Evolutionary conservation across 371 early-diverging fungal species (phyloP).

Genomic region (Syncephalastrum racemosum): DNA sequence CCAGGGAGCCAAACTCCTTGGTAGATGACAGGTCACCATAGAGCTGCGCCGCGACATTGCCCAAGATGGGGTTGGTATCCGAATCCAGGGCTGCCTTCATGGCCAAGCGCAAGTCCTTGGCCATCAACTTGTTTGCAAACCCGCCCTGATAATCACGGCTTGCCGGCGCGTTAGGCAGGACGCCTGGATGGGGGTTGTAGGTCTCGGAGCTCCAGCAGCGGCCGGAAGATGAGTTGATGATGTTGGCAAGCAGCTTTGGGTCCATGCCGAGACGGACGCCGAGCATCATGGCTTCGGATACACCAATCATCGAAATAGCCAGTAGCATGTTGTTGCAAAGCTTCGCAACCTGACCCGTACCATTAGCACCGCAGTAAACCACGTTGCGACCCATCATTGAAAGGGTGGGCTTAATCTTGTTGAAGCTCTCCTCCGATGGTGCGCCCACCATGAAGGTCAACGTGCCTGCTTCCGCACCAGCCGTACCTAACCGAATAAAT

Average conservation of each 20-base stretch:
- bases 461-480: constrained; percentile 90
- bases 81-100: constrained; percentile 84
- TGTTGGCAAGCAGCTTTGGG: constrained; percentile 76
- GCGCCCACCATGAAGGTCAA: constrained; percentile 98
- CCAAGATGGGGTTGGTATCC: constrained; percentile 70
- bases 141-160: constrained; percentile 87
- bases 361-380: constrained; percentile 86
- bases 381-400: constrained; percentile 91
- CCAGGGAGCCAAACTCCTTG: constrained; percentile 60
- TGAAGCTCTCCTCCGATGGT: constrained; percentile 55
- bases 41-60: constrained; percentile 76
- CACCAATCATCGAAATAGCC: constrained; percentile 92
- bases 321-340: constrained; percentile 97
- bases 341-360: constrained; percentile 94
- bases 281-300: constrained; percentile 90
- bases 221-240: constrained; percentile 89
- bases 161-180: constrained; percentile 83
- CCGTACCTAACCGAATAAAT: constrained; percentile 51
- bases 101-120: constrained; percentile 93
- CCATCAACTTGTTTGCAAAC: constrained; percentile 87
- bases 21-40: constrained; percentile 68
- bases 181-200: constrained; percentile 91
- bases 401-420: constrained; percentile 66
- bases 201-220: constrained; percentile 92
- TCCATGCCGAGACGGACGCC: constrained; percentile 90